Evolutionary conservation across 768 basidiomycete genomes (phyloP).

Genomic region (Cytidiella melzeri): DNA sequence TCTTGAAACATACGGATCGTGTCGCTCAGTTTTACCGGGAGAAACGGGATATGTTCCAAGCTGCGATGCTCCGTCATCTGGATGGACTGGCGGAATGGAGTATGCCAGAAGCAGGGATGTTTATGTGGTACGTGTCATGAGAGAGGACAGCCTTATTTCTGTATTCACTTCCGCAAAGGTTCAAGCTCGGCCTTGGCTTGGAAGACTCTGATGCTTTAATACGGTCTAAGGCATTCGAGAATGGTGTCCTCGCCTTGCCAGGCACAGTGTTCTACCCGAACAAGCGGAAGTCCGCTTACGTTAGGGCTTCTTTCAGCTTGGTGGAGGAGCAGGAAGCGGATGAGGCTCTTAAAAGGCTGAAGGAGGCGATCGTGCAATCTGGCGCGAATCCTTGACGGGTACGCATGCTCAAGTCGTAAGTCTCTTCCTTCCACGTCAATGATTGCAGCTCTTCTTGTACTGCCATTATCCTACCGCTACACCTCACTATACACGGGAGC

Average conservation of each 20-base stretch:
- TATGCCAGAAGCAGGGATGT: conserved; percentile 77
- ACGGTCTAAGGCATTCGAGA: conserved; percentile 64
- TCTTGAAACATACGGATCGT: conserved; percentile 56
- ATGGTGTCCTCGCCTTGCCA: conserved; percentile 86
- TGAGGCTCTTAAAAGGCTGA: conserved; percentile 61
- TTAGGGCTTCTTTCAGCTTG: conserved; percentile 79
- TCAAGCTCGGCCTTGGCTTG: conserved; percentile 47
- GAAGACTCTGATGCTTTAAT: conserved; percentile 74
- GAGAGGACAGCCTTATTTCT: conserved; percentile 1
- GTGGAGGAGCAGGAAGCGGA: conserved; percentile 62
- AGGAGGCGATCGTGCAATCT: conserved; percentile 24
- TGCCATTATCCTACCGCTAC: too few species aligned
- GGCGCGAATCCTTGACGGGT: too few species aligned
- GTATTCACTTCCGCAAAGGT: too few species aligned
- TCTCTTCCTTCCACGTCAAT: too few species aligned
- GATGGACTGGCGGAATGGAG: conserved; percentile 69
- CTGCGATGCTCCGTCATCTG: conserved; percentile 71
- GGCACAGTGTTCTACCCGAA: conserved; percentile 79
- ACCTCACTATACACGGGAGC: too few species aligned
- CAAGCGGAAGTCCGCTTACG: conserved; percentile 62
- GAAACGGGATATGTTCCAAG: conserved; percentile 75
- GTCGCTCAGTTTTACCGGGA: conserved; percentile 71
- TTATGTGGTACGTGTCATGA: conserved; percentile 66
- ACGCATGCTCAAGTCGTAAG: too few species aligned
- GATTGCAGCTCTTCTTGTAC: too few species aligned